phyloP scores from a whole-genome alignment of 164 flowering plant genomes.

The Amborella trichopoda region DNA sequence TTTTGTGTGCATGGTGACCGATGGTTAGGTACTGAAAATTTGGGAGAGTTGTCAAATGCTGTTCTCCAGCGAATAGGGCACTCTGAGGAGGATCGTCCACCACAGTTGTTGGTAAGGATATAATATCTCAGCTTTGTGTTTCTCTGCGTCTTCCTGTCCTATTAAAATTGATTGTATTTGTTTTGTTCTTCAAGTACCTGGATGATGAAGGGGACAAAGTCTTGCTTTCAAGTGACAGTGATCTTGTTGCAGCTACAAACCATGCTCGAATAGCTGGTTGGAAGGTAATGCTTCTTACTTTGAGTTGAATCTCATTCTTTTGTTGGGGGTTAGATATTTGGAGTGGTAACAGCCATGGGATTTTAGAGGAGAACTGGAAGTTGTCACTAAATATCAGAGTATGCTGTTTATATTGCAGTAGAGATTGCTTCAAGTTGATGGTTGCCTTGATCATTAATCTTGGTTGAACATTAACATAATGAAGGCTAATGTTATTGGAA shows the following conservation, averaged over 20 bases:
- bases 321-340: too few relatives aligned
- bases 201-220: constrained; percentile 96
- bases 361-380: too few relatives aligned
- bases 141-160: background rate
- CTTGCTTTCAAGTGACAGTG: constrained; percentile 62
- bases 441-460: too few relatives aligned
- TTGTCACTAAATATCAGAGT: background rate
- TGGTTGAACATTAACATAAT: too few relatives aligned
- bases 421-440: too few relatives aligned
- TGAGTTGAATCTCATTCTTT: too few relatives aligned
- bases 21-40: constrained; percentile 69
- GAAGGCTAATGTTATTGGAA: too few relatives aligned
- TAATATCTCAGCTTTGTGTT: background rate
- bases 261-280: constrained; percentile 65
- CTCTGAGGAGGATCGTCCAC: too few relatives aligned
- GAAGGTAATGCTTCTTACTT: constrained; percentile 36
- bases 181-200: constrained; percentile 51
- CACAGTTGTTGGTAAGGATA: constrained; percentile 71
- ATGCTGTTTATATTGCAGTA: background rate
- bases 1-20: background rate
- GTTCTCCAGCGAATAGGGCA: constrained; percentile 61
- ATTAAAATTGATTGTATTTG: background rate
- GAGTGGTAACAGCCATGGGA: too few relatives aligned
- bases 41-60: constrained; percentile 59
- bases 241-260: constrained; percentile 64